Conservation (phyloP, 768 basidiomycete species). For the Lanmaoa rubissima region DNA sequence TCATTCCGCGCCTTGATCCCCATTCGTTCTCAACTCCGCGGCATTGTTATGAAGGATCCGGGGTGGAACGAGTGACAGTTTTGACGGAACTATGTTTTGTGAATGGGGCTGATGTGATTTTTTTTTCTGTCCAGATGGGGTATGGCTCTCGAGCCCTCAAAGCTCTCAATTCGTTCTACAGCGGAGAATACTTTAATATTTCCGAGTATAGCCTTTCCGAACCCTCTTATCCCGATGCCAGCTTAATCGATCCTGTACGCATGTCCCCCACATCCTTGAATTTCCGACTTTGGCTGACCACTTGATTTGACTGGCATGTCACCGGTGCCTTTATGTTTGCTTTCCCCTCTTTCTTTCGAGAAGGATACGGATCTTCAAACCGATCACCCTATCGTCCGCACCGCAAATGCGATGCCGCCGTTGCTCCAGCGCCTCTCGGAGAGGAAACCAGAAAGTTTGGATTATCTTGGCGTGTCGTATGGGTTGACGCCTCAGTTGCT, state of each 20-base stretch:
- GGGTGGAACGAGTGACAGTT: not conserved
- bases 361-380: constrained; percentile 62
- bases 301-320: not conserved
- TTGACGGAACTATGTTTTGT: not conserved
- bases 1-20: not conserved
- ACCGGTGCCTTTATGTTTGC: not conserved
- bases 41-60: not conserved
- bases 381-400: constrained; percentile 73
- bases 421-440: constrained; percentile 88
- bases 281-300: not conserved
- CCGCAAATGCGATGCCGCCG: constrained; percentile 82
- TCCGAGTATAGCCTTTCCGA: constrained; percentile 58
- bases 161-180: constrained; percentile 86
- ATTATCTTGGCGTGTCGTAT: constrained; percentile 96
- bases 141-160: constrained; percentile 90
- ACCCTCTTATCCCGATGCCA: constrained; percentile 59
- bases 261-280: not conserved
- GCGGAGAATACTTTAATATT: constrained; percentile 86
- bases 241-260: constrained; percentile 46
- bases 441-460: constrained; percentile 83
- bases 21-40: not conserved
- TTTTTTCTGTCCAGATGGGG: constrained; percentile 68
- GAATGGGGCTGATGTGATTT: constrained; percentile 1
- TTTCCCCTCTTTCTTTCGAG: not conserved
- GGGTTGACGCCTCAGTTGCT: constrained; percentile 87